Percentiles rank a stretch among this genome's conserved stretches.
Evolutionary conservation across 1,284 basidiomycete species (phyloP).

Genomic region (Gymnopus androsaceus): DNA sequence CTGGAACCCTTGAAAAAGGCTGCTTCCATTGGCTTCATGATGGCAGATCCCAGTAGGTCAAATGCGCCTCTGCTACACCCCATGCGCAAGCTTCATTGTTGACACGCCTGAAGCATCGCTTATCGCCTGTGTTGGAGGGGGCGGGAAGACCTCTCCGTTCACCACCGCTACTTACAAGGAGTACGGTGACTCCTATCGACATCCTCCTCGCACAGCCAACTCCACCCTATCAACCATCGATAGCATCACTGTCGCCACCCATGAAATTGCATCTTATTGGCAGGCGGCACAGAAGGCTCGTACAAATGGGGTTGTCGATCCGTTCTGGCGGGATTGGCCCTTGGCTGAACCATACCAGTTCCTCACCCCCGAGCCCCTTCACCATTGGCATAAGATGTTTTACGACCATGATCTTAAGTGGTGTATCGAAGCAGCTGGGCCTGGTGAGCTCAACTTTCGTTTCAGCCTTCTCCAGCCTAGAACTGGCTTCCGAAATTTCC

Average conservation of each 20-base stretch:
- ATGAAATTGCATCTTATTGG: slow-evolving; percentile 23
- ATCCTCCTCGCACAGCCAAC: slow-evolving; percentile 22
- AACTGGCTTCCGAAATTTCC: slow-evolving; percentile 27
- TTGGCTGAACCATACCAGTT: slow-evolving; percentile 28
- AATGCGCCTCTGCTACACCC: slow-evolving; percentile 23
- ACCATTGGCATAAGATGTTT: slow-evolving; percentile 33
- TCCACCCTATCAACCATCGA: slow-evolving; percentile 24
- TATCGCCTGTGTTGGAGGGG: slow-evolving; percentile 23
- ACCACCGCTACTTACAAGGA: slow-evolving; percentile 26
- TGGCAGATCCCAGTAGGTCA: slow-evolving; percentile 26
- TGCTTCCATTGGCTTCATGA: slow-evolving; percentile 26
- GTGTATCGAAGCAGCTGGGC: slow-evolving; percentile 26
- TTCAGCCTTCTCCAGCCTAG: slow-evolving; percentile 25
- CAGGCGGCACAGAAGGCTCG: slow-evolving; percentile 18
- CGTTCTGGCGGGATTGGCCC: slow-evolving; percentile 32
- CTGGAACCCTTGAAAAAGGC: slow-evolving; percentile 32
- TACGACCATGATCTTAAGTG: slow-evolving; percentile 33
- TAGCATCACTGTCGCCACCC: slow-evolving; percentile 16
- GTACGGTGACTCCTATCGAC: slow-evolving; percentile 28
- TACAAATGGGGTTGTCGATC: slow-evolving; percentile 30
- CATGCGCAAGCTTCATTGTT: slow-evolving; percentile 27
- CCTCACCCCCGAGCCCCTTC: slow-evolving; percentile 31
- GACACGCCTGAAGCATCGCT: slow-evolving; percentile 30
- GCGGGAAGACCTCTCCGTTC: slow-evolving; percentile 29
- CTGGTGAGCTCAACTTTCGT: slow-evolving; percentile 30